Evolutionary conservation across 805 yeast genomes (phyloP).

Genomic region (Metschnikowia amazonensis): DNA sequence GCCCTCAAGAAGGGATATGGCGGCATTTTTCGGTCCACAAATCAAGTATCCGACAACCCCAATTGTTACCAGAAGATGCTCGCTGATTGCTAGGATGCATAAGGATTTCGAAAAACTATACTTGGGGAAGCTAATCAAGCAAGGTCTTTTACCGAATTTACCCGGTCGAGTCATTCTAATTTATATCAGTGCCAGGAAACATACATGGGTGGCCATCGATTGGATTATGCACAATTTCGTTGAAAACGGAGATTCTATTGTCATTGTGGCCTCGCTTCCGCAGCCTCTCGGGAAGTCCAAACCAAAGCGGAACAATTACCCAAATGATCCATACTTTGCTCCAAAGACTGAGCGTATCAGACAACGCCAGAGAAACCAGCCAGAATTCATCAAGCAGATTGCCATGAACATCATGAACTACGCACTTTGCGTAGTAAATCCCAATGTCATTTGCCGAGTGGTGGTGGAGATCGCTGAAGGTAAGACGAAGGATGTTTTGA

Average conservation of each 20-base stretch:
- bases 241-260: conserved; percentile 63
- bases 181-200: conserved; percentile 65
- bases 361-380: conserved; percentile 38
- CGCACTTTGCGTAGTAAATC: conserved; percentile 43
- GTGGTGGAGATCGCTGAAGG: conserved; percentile 63
- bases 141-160: conserved; percentile 34
- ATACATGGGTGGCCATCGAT: conserved; percentile 81
- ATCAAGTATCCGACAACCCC: conserved; percentile 39
- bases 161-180: conserved; percentile 56
- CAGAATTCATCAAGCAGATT: conserved; percentile 44
- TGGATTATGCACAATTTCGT: conserved; percentile 56
- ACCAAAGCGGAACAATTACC: conserved; percentile 8
- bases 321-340: conserved; percentile 18
- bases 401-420: conserved; percentile 53
- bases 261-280: conserved; percentile 54
- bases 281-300: conserved; percentile 14
- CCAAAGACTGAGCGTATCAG: conserved; percentile 30
- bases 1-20: conserved; percentile 16
- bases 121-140: conserved; percentile 29
- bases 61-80: conserved; percentile 38
- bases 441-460: conserved; percentile 45
- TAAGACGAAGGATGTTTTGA: conserved; percentile 50
- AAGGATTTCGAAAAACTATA: conserved; percentile 46
- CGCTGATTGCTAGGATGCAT: conserved; percentile 47
- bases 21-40: conserved; percentile 11